Evolutionary conservation across 805 yeast genomes (phyloP).

Genomic region (Nakazawaea ishiwadae): DNA sequence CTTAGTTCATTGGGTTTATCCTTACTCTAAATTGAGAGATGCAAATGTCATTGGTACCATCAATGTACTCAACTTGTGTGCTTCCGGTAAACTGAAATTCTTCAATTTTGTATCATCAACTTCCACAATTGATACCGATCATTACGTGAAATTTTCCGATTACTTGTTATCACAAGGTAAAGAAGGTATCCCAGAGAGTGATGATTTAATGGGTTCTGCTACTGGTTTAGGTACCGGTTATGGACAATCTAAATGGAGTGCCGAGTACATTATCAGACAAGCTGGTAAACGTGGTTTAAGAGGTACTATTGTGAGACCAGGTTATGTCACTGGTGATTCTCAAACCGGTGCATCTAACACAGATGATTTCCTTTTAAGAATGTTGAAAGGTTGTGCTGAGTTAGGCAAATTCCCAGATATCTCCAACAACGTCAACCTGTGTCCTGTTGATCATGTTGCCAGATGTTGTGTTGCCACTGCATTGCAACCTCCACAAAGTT

Average conservation of each 20-base stretch:
- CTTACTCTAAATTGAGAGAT: slow-evolving; percentile 83
- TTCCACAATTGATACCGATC: slow-evolving; percentile 81
- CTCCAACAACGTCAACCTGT: slow-evolving; percentile 86
- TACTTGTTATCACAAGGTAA: slow-evolving; percentile 57
- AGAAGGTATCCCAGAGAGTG: slow-evolving; percentile 75
- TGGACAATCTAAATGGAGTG: slow-evolving; percentile 98
- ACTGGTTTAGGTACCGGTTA: slow-evolving; percentile 86
- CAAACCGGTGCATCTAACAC: slow-evolving; percentile 87
- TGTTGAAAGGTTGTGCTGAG: slow-evolving; percentile 92
- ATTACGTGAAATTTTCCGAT: slow-evolving; percentile 77
- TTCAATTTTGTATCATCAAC: slow-evolving; percentile 95
- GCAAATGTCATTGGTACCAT: slow-evolving; percentile 90
- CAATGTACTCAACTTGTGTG: slow-evolving; percentile 74
- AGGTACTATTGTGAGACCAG: slow-evolving; percentile 92
- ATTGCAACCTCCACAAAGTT: slow-evolving; percentile 50
- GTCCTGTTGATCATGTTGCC: slow-evolving; percentile 98
- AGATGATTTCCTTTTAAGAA: slow-evolving; percentile 91
- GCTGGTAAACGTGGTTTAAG: slow-evolving; percentile 87
- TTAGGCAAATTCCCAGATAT: slow-evolving; percentile 84
- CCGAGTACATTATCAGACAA: slow-evolving; percentile 79
- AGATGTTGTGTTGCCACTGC: slow-evolving; percentile 82
- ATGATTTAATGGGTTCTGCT: slow-evolving; percentile 77
- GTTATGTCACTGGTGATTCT: slow-evolving; percentile 88
- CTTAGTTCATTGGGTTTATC: slow-evolving; percentile 97
- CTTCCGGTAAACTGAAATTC: slow-evolving; percentile 75